Percentiles rank a stretch among this genome's conserved stretches.
phyloP scores from a whole-genome alignment of 2,329 filamentous ascomycete genomes.

The Scopulariopsis brevicaulis region DNA sequence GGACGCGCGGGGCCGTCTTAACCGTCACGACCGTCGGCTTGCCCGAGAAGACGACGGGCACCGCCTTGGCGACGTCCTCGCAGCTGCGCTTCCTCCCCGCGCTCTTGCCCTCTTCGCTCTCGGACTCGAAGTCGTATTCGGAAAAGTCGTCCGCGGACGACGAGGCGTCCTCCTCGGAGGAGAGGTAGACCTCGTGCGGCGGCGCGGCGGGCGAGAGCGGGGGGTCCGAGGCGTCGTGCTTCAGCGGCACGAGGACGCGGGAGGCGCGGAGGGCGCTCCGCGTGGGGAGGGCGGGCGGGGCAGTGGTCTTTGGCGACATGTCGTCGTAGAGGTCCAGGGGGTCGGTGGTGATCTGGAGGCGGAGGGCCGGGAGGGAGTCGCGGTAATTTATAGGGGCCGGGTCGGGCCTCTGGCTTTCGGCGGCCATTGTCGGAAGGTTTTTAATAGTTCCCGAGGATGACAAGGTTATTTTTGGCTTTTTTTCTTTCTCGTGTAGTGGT shows the following conservation, averaged over 20 bases:
- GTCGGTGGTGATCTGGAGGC: slow-evolving; percentile 3
- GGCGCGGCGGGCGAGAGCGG: slow-evolving; percentile 9
- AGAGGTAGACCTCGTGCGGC: slow-evolving; percentile 51
- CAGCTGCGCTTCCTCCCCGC: slow-evolving; percentile 20
- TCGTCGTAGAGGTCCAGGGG: slow-evolving; percentile 9
- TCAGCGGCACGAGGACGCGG: slow-evolving; percentile 24
- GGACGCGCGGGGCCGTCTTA: slow-evolving; percentile 17
- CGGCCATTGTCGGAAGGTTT: neutral
- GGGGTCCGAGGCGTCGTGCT: slow-evolving; percentile 17
- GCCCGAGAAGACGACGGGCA: slow-evolving; percentile 47
- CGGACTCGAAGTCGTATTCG: slow-evolving; percentile 38
- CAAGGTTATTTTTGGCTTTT: too few species aligned
- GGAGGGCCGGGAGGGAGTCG: slow-evolving; percentile 5
- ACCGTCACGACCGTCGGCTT: slow-evolving; percentile 48
- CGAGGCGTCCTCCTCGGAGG: slow-evolving; percentile 54
- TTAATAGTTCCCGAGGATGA: too few species aligned
- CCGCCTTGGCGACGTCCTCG: slow-evolving; percentile 44
- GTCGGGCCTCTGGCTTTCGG: neutral
- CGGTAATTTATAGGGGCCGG: slow-evolving; percentile 2
- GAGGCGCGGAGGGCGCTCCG: slow-evolving; percentile 32
- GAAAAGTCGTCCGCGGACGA: slow-evolving; percentile 50
- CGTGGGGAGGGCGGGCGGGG: slow-evolving; percentile 27
- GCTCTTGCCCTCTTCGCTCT: slow-evolving; percentile 18
- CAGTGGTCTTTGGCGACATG: slow-evolving; percentile 1
- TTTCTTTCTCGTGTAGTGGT: too few species aligned